Evolutionary conservation across 768 basidiomycete genomes (phyloP), one percentile per base, ranked within the genome.

Genomic region (Trametes elegans): DNA sequence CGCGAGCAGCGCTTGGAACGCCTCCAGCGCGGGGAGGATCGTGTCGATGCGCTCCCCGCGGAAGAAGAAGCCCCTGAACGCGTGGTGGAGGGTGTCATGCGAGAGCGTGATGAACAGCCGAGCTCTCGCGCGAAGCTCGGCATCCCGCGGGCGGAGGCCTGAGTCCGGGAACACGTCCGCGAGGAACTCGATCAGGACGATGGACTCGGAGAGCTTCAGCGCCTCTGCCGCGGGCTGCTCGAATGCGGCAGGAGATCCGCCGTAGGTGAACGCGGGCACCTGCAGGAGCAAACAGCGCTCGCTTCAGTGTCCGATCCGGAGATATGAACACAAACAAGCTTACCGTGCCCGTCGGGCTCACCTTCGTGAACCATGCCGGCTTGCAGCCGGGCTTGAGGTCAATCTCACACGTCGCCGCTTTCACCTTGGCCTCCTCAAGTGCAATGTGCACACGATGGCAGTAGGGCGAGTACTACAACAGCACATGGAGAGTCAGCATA

Each of bases 331-430:
- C 14, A 34, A 19, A 40, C 18, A n/a, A 18, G 45, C 60, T 31
- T 14, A 83, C 85, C 77, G 85, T 85, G 69, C 79, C 78, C 0
- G 77, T 81, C 1, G 80, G 80, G 68, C 87, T 88, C 38, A 88
- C 79, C 0, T 78, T 75, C 0, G 79, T 78, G 64, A 84, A 86
- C 85, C 85, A 87, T 42, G 76, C 79, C 0, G 85, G 85, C 69
- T 88, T 88, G 70, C 82, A 81, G 58, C 55, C 46, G 55, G 55
- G 49, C 58, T 54, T 44, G 13, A 88, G 68, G 63, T 87, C 82
- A 39, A 88, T 79, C 58, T 85, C 78, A 53, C 71, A 83, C 10
- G 74, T 69, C n/a, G 72, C 79, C 63, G 72, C 80, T 2, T 75
- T 58, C 4, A 78, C 72, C 5, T 76, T 72, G 2, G 79, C 75